Base-by-base conservation (phyloP, 768 basidiomycete genomes). In the Lentinula detonsa region DNA sequence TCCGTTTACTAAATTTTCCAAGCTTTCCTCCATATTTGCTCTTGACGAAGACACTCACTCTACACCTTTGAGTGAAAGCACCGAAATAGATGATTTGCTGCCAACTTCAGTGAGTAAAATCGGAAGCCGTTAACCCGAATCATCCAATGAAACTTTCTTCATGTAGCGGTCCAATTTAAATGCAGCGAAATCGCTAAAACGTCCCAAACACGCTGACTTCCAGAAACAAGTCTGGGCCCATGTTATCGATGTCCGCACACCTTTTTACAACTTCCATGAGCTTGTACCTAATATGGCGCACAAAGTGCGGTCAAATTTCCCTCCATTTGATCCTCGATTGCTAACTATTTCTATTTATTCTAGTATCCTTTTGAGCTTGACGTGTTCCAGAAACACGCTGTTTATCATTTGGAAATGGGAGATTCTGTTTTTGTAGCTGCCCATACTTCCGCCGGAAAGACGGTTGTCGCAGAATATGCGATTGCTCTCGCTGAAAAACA, bases 381-480 rank as follows among this genome's bases (percentile, higher is more conserved):
- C 72, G 95, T 89, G 0, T 99, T 98, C 77, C 97, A 99, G 73
- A 98, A 98, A 72, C 94, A 98, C 71, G 97, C 97, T 1, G 93
- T 98, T 6, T 97, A 97, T 73, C 95, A 97, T 73, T 81, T 99
- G 16, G 97, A 99, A 72, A 86, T 91, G 79, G 97, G 95, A 8
- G 93, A 99, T 65, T 96, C 94, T 11, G 96, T 99, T 16, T 99
- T 99, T 71, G 95, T 99, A n/a, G 97, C 97, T 13, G 97, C 97
- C 5, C 97, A 99, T 74, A 99, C 97, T 3, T 95, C 93, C n/a
- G 97, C 97, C 15, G 97, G 97, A 37, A 99, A 99, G 75, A 99
- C 97, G 1, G 97, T 98, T 16, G 97, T 99, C 7, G 97, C 97
- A 0, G 97, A 99, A 70, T 99, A 98, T 72, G 97, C 97, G 1